phyloP scores from a whole-genome alignment of 306 rosid species.

The Alnus glutinosa region DNA sequence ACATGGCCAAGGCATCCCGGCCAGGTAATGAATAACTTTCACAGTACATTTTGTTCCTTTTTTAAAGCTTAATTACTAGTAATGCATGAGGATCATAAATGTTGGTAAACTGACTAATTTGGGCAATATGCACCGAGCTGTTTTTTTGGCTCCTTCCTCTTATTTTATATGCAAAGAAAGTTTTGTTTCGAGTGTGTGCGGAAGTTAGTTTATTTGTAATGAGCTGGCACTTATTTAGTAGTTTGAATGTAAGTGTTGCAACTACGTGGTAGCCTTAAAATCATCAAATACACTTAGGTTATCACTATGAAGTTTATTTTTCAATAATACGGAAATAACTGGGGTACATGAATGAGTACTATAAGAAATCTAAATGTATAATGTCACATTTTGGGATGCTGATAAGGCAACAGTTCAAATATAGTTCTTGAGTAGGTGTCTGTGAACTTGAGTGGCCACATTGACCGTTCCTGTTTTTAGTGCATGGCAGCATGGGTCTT shows the following conservation, averaged over 20 bases:
- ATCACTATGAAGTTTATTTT: neutral
- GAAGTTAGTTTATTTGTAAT: neutral
- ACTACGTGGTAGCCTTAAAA: neutral
- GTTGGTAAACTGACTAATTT: no score
- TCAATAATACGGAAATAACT: neutral
- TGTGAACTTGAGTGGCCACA: neutral
- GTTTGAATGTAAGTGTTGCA: neutral
- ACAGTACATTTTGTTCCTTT: neutral
- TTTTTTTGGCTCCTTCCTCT: no score
- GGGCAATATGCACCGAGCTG: neutral
- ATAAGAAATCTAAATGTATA: neutral
- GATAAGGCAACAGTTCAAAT: neutral
- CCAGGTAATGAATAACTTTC: conserved; percentile 52
- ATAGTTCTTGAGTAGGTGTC: neutral
- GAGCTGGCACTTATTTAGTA: neutral
- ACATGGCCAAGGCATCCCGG: conserved; percentile 77
- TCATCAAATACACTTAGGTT: neutral
- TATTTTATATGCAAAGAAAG: no score
- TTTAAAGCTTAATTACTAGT: neutral
- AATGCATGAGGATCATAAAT: no score
- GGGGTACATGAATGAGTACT: neutral
- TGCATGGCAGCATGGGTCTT: no score
- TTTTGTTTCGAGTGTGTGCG: neutral
- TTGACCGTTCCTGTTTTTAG: neutral
- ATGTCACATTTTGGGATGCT: neutral